Evolutionary conservation across 2,329 filamentous ascomycete genomes (phyloP), one percentile per base, ranked within the genome.

Genomic region (Dryadomyces quercivorus): DNA sequence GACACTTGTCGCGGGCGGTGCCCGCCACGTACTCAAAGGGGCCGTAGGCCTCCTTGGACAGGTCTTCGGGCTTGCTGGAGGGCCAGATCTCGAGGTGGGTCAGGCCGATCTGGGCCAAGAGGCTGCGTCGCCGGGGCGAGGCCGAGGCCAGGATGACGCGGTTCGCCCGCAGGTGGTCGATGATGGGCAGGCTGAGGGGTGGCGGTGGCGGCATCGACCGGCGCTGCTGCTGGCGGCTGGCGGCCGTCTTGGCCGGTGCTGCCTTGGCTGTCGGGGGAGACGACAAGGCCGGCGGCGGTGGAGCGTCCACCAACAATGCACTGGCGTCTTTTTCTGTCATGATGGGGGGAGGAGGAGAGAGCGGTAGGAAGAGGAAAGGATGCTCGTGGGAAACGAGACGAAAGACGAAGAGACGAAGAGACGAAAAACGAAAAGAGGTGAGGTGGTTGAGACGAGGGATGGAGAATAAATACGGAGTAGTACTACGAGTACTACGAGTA

Each of bases 11-110:
- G 21, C 81, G 81, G 3, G 92, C 92, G 2, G 93, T 98, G 55
- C 84, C 82, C 15, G 91, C 76, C 20, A 96, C 93, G 72, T 98
- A 98, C 71, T 95, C 90, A 67, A 88, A 86, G 1, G 93, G 88
- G 1, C 84, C 81, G 56, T 92, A 78, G 2, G 71, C 67, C 8
- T 72, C 68, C 68, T 97, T 95, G 63, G 88, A 79, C 54, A 95
- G 80, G 72, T 97, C 79, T 72, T 98, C 93, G 52, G 88, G 85
- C 60, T 88, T 84, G 53, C 78, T 83, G 45, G 89, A 95, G 16
- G 93, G 89, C 57, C 85, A 77, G 63, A 96, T 81, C 70, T 97
- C 91, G 64, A 96, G 70, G 64, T 90, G 84, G 2, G 75, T 78
- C 12, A 97, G 80, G 60, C 91, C 90, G 68, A 86, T 82, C 70